Evolutionary conservation across 805 yeast genomes (phyloP).

Genomic region (Candida silvicultrix): DNA sequence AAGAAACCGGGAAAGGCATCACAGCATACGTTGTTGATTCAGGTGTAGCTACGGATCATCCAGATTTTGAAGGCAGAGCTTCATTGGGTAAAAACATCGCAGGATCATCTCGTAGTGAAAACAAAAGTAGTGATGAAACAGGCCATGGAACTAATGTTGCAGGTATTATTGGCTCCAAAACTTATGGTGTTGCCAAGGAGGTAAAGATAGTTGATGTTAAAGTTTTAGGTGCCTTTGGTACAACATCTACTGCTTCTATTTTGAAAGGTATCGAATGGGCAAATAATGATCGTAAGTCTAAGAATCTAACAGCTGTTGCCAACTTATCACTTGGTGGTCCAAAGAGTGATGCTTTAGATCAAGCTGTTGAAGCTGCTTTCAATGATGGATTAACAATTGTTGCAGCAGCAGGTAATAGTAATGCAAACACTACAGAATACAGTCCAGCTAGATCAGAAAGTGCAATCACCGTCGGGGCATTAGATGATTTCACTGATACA

Average conservation of each 20-base stretch:
- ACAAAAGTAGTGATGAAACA: neutral
- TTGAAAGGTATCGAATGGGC: constrained; percentile 58
- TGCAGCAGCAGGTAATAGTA: constrained; percentile 82
- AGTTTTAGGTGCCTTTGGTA: constrained; percentile 56
- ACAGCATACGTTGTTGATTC: constrained; percentile 75
- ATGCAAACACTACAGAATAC: constrained; percentile 63
- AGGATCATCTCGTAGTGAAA: neutral
- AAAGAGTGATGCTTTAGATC: constrained; percentile 53
- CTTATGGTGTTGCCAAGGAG: constrained; percentile 73
- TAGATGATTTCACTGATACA: constrained; percentile 62
- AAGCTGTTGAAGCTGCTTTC: constrained; percentile 66
- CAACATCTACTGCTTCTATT: constrained; percentile 56
- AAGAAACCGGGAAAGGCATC: constrained; percentile 42
- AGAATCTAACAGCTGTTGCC: constrained; percentile 43
- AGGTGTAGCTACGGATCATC: constrained; percentile 52
- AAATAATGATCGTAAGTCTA: constrained; percentile 39
- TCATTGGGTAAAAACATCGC: constrained; percentile 52
- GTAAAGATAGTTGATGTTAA: constrained; percentile 68
- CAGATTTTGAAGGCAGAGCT: constrained; percentile 56
- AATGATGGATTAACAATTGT: constrained; percentile 61
- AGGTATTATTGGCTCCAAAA: constrained; percentile 68
- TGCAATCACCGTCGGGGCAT: constrained; percentile 78
- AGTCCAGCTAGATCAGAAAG: constrained; percentile 72
- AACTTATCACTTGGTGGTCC: constrained; percentile 74
- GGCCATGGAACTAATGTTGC: constrained; percentile 85